Evolutionary conservation across 2,329 filamentous ascomycete genomes (phyloP).

Genomic region (Juglanconis oblonga): DNA sequence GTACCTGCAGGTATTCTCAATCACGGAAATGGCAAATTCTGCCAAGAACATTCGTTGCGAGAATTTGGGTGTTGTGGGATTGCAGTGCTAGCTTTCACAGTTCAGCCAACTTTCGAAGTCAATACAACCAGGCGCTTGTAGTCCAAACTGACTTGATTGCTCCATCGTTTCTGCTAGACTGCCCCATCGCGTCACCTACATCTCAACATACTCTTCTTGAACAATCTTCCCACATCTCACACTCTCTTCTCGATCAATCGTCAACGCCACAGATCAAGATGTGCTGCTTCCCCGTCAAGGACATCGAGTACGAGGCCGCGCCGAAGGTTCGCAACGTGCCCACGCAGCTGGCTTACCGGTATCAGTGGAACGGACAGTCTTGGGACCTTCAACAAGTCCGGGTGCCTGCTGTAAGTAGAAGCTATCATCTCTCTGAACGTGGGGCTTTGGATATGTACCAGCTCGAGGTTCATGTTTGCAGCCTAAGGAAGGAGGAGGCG

Average conservation of each 20-base stretch:
- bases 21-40: no score
- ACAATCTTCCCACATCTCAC: background rate
- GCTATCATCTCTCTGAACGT: background rate
- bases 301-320: conserved; percentile 44
- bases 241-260: background rate
- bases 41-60: no score
- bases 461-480: background rate
- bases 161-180: no score
- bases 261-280: conserved; percentile 30
- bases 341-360: conserved; percentile 29
- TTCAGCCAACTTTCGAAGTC: no score
- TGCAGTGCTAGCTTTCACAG: no score
- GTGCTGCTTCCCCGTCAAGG: conserved; percentile 49
- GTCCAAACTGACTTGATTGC: no score
- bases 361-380: conserved; percentile 37
- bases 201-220: no score
- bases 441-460: background rate
- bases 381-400: conserved; percentile 34
- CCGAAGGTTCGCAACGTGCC: conserved; percentile 28
- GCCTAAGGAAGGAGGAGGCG: background rate
- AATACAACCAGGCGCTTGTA: no score
- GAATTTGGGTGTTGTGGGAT: no score
- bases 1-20: no score
- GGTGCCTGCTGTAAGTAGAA: conserved; percentile 32
- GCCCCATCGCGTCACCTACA: no score